A percentile compares a stretch with the other conserved stretches of the same genome.
Conservation (phyloP, 2,329 filamentous ascomycete genomes). For the Pestalotiopsis sp. region DNA sequence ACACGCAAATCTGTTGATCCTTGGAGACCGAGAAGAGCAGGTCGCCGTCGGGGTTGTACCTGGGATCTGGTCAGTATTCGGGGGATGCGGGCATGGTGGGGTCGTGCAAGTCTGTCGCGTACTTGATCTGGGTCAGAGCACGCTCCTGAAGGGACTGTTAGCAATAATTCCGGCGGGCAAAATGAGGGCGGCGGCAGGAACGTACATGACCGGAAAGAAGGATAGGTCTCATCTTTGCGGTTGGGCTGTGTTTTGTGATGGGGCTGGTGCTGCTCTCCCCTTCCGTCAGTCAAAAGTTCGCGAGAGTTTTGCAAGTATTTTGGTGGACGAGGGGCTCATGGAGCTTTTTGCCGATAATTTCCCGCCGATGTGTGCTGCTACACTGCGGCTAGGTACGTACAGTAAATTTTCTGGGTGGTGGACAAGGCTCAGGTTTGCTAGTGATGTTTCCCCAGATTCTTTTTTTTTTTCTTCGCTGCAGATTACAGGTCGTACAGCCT, state of each 20-base stretch:
- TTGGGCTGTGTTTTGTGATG: slow-evolving; percentile 21
- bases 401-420: not conserved
- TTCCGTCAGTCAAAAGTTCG: slow-evolving; percentile 13
- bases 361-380: not conserved
- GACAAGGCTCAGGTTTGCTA: not conserved
- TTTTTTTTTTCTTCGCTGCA: not conserved
- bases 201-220: slow-evolving; percentile 87
- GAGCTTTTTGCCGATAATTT: slow-evolving; percentile 11
- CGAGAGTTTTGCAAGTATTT: slow-evolving; percentile 11
- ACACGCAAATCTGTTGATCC: slow-evolving; percentile 95
- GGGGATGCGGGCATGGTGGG: slow-evolving; percentile 14
- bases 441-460: not conserved
- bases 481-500: not conserved
- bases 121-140: slow-evolving; percentile 93
- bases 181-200: not conserved
- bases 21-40: slow-evolving; percentile 95
- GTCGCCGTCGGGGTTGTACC: slow-evolving; percentile 93
- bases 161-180: slow-evolving; percentile 9
- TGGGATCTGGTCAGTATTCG: slow-evolving; percentile 33
- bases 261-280: slow-evolving; percentile 1
- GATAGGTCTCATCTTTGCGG: slow-evolving; percentile 88
- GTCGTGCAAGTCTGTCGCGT: slow-evolving; percentile 33
- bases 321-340: slow-evolving; percentile 11
- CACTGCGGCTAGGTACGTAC: not conserved
- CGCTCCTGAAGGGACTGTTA: slow-evolving; percentile 64